Evolutionary conservation across 2,329 filamentous ascomycete species (phyloP), one percentile per base, ranked within the genome.

Genomic region (Venturia asperata): DNA sequence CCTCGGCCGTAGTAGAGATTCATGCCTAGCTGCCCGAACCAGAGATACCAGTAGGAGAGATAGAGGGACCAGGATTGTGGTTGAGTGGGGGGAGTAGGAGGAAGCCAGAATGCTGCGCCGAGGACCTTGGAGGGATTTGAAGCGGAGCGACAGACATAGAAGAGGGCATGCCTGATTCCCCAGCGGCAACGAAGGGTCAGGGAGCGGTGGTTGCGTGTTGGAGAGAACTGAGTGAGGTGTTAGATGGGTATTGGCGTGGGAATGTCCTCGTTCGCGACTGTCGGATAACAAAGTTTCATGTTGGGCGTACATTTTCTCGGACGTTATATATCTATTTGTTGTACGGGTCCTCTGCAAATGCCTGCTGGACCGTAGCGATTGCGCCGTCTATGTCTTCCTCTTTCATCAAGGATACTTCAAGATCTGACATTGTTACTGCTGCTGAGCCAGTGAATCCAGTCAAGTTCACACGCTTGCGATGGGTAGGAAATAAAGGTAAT

Each of bases 91-190:
- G 77, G 76, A 17, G 79, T 79, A 0, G 88, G 88, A 0, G 81
- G 81, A 64, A 89, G 77, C 88, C 88, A 91, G 83, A 89, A 90
- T 66, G 87, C 85, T 30, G 89, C 85, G 11, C 88, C 88, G 37
- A 90, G 80, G 43, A 90, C 81, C 66, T 82, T 81, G 62, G 74
- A 67, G 19, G 74, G 74, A 5, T 71, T 71, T 27, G 67, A 61
- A 27, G 64, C 75, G 0, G 79, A 77, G 74, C 86, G 88, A 11
- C 86, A 86, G 66, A 90, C 85, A 69, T 88, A 83, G 76, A 90
- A 89, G 45, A 89, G 81, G 63, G 83, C 86, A 71, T 88, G 85
- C 63, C 82, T 80, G 73, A 91, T 88, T 34, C 88, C 87, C 85
- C 87, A 90, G 68, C 79, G 78, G 75, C 87, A 89, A 63, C 89